A percentile compares a stretch with the other conserved stretches of the same genome.
Evolutionary conservation across 768 basidiomycete genomes (phyloP).

Genomic region (Lactarius hatsudake): DNA sequence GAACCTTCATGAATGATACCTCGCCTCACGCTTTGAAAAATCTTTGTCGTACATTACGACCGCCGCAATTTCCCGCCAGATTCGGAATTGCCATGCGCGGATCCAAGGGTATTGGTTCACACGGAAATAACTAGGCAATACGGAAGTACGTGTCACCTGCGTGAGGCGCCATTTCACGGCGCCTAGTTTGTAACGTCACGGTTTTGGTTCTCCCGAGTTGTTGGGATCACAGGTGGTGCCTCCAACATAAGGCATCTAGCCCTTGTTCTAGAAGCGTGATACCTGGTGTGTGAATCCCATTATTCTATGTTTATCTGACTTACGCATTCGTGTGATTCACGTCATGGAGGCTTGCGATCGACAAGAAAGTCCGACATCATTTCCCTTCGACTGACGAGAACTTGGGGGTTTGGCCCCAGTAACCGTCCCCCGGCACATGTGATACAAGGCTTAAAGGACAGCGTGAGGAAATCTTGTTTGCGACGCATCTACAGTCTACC

Average conservation of each 20-base stretch:
- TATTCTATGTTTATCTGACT: neutral
- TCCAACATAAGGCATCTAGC: neutral
- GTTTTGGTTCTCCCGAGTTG: slow-evolving; percentile 4
- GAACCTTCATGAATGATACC: slow-evolving; percentile 4
- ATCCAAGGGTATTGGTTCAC: slow-evolving; percentile 6
- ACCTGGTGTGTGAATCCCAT: slow-evolving; percentile 7
- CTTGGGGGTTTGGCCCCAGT: neutral
- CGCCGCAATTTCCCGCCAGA: slow-evolving; percentile 2
- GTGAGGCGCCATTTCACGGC: slow-evolving; percentile 13
- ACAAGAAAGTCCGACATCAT: slow-evolving; percentile 2
- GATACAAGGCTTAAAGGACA: neutral
- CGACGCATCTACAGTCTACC: neutral
- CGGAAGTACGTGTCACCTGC: slow-evolving; percentile 19
- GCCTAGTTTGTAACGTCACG: neutral
- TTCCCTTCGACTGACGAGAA: neutral
- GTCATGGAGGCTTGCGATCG: neutral
- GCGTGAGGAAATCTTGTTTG: neutral
- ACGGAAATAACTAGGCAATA: slow-evolving; percentile 9
- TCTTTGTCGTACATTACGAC: neutral
- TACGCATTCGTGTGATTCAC: neutral
- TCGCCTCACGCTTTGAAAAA: neutral
- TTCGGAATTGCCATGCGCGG: slow-evolving; percentile 3
- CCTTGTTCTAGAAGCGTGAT: slow-evolving; percentile 3
- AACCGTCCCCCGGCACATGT: neutral
- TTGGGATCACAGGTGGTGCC: slow-evolving; percentile 15